Conservation (phyloP, 2,329 filamentous ascomycete species). For the Paraphaeosphaeria sporulosa region DNA sequence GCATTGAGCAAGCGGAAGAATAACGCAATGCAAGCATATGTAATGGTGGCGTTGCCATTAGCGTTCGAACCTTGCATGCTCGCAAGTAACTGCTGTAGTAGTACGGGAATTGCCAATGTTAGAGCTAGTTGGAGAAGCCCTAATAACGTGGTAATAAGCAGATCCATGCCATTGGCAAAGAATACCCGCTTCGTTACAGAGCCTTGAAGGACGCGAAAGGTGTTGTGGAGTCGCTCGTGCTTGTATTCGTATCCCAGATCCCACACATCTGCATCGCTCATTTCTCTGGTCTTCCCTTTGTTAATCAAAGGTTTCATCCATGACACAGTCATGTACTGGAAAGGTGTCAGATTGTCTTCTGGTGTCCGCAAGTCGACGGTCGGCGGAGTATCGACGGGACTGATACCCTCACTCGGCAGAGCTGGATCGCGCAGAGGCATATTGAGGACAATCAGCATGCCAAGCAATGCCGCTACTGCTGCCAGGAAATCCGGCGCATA, state of each 20-base stretch:
- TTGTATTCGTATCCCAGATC: constrained; percentile 81
- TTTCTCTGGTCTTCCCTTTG: constrained; percentile 68
- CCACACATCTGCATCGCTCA: constrained; percentile 85
- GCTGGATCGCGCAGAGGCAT: constrained; percentile 75
- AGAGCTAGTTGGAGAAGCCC: constrained; percentile 69
- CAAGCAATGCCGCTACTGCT: constrained; percentile 54
- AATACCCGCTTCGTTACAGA: constrained; percentile 75
- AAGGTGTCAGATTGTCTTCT: constrained; percentile 80
- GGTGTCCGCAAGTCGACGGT: constrained; percentile 71
- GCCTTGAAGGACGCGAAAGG: constrained; percentile 76
- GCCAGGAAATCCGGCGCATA: constrained; percentile 43
- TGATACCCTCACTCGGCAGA: constrained; percentile 65
- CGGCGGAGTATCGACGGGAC: constrained; percentile 63
- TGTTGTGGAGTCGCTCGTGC: constrained; percentile 75
- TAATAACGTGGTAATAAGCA: constrained; percentile 71
- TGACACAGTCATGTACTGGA: constrained; percentile 84
- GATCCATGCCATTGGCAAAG: constrained; percentile 79
- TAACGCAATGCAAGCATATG: constrained; percentile 71
- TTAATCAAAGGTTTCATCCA: constrained; percentile 82
- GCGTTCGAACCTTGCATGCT: constrained; percentile 66
- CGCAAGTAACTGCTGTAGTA: constrained; percentile 75
- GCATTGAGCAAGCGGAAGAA: constrained; percentile 66
- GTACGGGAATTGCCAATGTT: constrained; percentile 64
- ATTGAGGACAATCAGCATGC: constrained; percentile 63
- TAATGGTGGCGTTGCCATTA: constrained; percentile 65